These are phyloP conservation scores for Sordaria brevicollis DNA, from an alignment of 495 filamentous ascomycete genomes.

Conservation along the genomic window DNA sequence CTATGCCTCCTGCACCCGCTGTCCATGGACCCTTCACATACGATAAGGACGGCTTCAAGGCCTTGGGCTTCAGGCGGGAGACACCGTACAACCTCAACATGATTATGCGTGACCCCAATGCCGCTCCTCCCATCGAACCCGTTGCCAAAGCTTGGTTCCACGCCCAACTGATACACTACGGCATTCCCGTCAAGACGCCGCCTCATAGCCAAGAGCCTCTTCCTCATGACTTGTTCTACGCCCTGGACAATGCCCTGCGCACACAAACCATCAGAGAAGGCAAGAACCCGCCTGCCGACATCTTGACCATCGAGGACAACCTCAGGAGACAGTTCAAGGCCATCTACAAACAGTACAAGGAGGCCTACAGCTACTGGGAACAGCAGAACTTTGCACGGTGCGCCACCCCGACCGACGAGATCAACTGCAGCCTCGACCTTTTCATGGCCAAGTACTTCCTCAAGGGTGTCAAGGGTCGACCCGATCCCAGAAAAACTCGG, in stretches of 20 bases:
- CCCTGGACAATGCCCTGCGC: not conserved
- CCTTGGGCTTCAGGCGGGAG: not conserved
- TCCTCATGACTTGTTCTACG: not conserved
- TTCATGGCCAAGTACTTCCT: not conserved
- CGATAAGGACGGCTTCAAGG: not conserved
- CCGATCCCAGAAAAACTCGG: not conserved
- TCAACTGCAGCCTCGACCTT: not conserved
- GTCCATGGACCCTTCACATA: not conserved
- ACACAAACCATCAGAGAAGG: not conserved
- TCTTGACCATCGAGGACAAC: not conserved
- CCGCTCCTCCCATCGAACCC: not conserved
- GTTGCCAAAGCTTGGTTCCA: not conserved
- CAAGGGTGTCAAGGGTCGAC: not conserved
- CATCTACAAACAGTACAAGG: not conserved
- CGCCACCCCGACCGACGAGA: not conserved
- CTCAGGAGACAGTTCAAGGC: not conserved
- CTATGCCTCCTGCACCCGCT: not conserved
- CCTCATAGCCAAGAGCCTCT: not conserved
- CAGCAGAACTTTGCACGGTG: not conserved
- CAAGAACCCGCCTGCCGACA: not conserved
- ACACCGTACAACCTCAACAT: not conserved
- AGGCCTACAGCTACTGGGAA: not conserved
- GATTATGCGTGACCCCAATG: not conserved
- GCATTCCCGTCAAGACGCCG: not conserved
- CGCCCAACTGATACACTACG: not conserved